Evolutionary conservation across 805 yeast genomes (phyloP).

Genomic region (Teunomyces atbi): DNA sequence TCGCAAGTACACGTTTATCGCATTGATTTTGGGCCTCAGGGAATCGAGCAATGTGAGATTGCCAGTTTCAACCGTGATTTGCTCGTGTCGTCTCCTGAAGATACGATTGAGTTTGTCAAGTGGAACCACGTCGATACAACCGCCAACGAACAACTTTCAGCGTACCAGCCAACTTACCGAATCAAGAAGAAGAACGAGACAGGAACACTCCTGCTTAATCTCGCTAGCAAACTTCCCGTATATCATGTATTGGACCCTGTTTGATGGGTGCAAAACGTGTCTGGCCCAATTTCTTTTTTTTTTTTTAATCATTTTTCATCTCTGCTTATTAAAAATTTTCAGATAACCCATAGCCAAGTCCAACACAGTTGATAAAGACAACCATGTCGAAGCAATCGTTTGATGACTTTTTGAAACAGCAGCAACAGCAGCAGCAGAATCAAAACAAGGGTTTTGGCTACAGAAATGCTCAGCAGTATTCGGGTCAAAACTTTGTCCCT

Average conservation of each 20-base stretch:
- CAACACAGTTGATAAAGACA: not conserved
- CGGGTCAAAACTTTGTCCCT: not conserved
- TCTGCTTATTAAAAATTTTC: conserved; percentile 3
- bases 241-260: not conserved
- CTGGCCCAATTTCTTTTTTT: not conserved
- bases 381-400: conserved; percentile 31
- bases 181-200: not conserved
- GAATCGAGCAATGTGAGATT: not conserved
- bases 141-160: not conserved
- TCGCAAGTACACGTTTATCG: not conserved
- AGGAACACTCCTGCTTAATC: not conserved
- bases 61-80: not conserved
- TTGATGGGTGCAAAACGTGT: not conserved
- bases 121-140: conserved; percentile 1
- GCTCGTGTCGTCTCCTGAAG: not conserved
- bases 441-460: conserved; percentile 28
- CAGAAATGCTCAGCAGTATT: not conserved
- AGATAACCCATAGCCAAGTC: conserved; percentile 1
- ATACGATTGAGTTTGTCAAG: not conserved
- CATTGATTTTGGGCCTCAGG: not conserved
- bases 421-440: conserved; percentile 31
- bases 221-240: not conserved
- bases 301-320: not conserved
- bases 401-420: conserved; percentile 52
- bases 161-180: not conserved